Conservation (phyloP, 2,329 filamentous ascomycete genomes). For the Kalmusia sp. region DNA sequence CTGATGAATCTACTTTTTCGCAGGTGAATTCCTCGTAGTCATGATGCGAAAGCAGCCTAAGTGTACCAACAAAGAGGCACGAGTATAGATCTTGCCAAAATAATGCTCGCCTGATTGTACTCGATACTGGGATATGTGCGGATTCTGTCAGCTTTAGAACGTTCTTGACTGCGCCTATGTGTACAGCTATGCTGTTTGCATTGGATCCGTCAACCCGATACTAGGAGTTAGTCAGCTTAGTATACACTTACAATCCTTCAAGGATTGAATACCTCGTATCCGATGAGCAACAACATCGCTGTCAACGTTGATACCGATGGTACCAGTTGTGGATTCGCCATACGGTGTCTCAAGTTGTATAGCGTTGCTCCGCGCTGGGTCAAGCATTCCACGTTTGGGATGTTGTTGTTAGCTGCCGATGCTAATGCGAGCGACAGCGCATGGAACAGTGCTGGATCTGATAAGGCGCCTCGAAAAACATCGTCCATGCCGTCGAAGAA, state of each 20-base stretch:
- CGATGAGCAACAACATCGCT: constrained; percentile 27
- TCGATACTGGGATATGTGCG: constrained; percentile 8
- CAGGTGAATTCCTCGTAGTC: constrained; percentile 13
- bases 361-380: constrained; percentile 21
- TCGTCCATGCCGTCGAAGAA: constrained; percentile 24
- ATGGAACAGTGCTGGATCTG: constrained; percentile 25
- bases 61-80: constrained; percentile 19
- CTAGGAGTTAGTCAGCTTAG: constrained; percentile 1
- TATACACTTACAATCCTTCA: not conserved
- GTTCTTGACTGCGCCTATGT: constrained; percentile 18
- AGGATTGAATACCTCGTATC: constrained; percentile 20
- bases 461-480: constrained; percentile 22
- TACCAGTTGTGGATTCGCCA: constrained; percentile 9
- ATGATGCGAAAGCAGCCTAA: constrained; percentile 18
- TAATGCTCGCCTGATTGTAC: constrained; percentile 18
- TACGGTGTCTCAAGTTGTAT: constrained; percentile 12
- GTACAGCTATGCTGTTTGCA: constrained; percentile 16
- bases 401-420: constrained; percentile 20
- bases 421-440: constrained; percentile 23
- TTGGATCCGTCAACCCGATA: constrained; percentile 19
- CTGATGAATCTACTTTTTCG: not conserved
- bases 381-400: constrained; percentile 21
- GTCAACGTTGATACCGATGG: constrained; percentile 21
- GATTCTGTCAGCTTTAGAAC: constrained; percentile 14
- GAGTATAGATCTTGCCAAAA: constrained; percentile 28